Base-by-base conservation (phyloP, 805 yeast genomes). In the Kazachstania psychrophila region DNA sequence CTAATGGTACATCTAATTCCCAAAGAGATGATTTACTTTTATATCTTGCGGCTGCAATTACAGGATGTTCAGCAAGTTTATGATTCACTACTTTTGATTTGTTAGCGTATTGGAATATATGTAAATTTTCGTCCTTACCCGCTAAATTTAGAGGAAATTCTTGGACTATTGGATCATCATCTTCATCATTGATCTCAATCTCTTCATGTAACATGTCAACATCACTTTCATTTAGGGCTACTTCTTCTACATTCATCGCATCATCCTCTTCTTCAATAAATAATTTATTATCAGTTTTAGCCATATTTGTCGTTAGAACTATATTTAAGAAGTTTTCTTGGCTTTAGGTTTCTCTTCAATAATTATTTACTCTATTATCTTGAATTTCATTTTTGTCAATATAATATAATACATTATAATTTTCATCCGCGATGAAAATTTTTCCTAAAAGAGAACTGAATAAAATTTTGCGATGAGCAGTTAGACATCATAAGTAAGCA, bases 1-100 rank as follows among this genome's bases (percentile, higher is more conserved):
- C 80, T 34, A 85, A 60, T 11, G 95, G 94, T 6, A 83, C 64
- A 42, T 80, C 84, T 25, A 88, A 70, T 54, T 85, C 94, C 42
- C 92, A 61, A 10, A 77, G 66, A 2, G 75, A 72, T 1, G 85
- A 68, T 19, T 69, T 62, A 1, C 72, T 72, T 51, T 87, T 89
- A 41, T 81, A 56, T 28, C 79, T 59, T 0, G 77, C 65, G 13
- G 60, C 60, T 41, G 68, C 54, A 23, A 64, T 52, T 9, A 60
- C 52, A n/a, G 67, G 64, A 40, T 62, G 62, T 24, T 51, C 54
- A 12, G 51, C 50, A 19, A 47, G 37, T 25, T 53, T 49, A 14
- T 44, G 43, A 9, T 51, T 60, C 19, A 49, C 33, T 29, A 44
- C 39, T 37, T 49, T 56, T 4, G 54, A 49, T 37, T 49, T 60